phyloP scores from a whole-genome alignment of 1,139 yeast genomes.

The Candida anutae region DNA sequence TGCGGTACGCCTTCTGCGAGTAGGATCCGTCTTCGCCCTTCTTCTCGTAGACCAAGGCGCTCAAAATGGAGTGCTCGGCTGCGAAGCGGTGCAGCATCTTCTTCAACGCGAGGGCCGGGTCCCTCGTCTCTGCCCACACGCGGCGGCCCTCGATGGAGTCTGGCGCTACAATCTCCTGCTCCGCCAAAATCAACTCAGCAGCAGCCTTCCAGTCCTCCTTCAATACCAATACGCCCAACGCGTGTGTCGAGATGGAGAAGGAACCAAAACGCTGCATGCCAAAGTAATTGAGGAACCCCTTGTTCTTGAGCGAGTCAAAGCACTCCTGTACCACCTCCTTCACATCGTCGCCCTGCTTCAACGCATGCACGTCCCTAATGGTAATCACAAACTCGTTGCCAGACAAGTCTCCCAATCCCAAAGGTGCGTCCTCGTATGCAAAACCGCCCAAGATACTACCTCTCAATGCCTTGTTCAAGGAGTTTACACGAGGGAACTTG shows the following conservation, averaged over 20 bases:
- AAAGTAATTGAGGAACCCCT: slow-evolving; percentile 86
- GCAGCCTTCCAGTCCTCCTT: slow-evolving; percentile 75
- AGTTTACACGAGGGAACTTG: slow-evolving; percentile 69
- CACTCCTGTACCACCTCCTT: slow-evolving; percentile 43
- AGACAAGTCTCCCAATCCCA: slow-evolving; percentile 71
- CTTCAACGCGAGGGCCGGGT: slow-evolving; percentile 57
- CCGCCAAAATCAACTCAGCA: slow-evolving; percentile 68
- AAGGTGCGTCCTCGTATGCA: slow-evolving; percentile 51
- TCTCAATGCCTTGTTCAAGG: slow-evolving; percentile 65
- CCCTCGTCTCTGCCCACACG: slow-evolving; percentile 69
- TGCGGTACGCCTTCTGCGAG: slow-evolving; percentile 48
- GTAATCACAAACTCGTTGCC: slow-evolving; percentile 89
- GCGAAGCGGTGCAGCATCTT: slow-evolving; percentile 82
- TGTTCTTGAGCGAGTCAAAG: slow-evolving; percentile 47
- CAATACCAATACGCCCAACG: slow-evolving; percentile 66
- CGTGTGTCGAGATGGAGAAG: slow-evolving; percentile 85
- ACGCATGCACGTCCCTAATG: slow-evolving; percentile 56
- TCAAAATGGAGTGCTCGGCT: slow-evolving; percentile 74
- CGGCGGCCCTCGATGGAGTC: slow-evolving; percentile 76
- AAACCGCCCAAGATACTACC: slow-evolving; percentile 77
- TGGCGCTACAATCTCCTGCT: slow-evolving; percentile 78
- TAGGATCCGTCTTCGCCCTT: slow-evolving; percentile 41
- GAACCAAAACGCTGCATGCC: slow-evolving; percentile 99
- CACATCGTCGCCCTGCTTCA: slow-evolving; percentile 22
- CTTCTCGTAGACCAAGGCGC: slow-evolving; percentile 42